Conservation (phyloP, 2,329 filamentous ascomycete species). For the Fusarium oxysporum region DNA sequence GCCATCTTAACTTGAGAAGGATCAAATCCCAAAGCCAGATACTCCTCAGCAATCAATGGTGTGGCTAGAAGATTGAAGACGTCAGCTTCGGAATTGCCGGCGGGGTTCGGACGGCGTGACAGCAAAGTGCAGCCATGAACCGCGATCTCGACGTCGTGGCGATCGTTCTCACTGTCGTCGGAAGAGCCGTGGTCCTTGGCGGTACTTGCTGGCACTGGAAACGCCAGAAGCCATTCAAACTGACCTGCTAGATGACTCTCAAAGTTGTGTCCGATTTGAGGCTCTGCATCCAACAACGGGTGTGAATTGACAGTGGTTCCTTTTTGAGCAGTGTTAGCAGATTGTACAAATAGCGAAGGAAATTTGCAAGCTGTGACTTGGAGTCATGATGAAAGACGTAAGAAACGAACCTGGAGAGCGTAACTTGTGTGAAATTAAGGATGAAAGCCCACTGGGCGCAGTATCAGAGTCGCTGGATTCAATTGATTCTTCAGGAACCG, state of each 20-base stretch:
- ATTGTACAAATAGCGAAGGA: background rate
- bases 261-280: conserved; percentile 49
- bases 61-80: conserved; percentile 62
- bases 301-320: conserved; percentile 27
- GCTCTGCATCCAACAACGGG: conserved; percentile 43
- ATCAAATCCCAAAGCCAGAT: conserved; percentile 30
- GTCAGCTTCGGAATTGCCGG: conserved; percentile 47
- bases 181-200: conserved; percentile 31
- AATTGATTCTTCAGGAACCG: conserved; percentile 48
- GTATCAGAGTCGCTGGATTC: conserved; percentile 11
- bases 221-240: conserved; percentile 63
- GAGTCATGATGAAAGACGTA: background rate
- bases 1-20: conserved; percentile 39
- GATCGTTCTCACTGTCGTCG: conserved; percentile 18
- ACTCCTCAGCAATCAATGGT: conserved; percentile 50
- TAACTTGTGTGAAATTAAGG: background rate
- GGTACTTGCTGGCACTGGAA: conserved; percentile 48
- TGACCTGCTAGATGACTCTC: conserved; percentile 60
- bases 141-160: conserved; percentile 43
- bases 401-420: conserved; percentile 34
- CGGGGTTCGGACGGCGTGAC: conserved; percentile 48
- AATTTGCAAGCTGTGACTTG: background rate
- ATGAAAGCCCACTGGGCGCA: conserved; percentile 4
- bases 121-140: conserved; percentile 67
- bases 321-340: conserved; percentile 31